A percentile compares a stretch with the other conserved stretches of the same genome.
These are phyloP conservation scores for Pleurotus citrinopileatus DNA, from an alignment of 768 basidiomycete genomes.

Conservation along the genomic window DNA sequence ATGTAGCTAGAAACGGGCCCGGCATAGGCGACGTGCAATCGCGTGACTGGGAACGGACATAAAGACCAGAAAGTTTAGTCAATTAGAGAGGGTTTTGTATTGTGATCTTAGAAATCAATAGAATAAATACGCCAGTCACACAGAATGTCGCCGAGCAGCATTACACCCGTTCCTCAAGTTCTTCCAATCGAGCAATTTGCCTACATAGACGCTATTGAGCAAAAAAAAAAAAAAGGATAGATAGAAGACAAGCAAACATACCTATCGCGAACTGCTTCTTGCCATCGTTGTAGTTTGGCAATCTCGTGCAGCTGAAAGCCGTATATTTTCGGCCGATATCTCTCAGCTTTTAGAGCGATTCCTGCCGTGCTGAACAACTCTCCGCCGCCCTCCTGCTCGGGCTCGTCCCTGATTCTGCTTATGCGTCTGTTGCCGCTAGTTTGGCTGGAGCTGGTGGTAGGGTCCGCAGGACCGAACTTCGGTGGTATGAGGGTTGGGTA, in stretches of 20 bases:
- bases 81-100: background rate
- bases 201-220: conserved; percentile 19
- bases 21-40: too few species aligned
- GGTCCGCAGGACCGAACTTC: conserved; percentile 54
- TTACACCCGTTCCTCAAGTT: conserved; percentile 29
- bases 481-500: conserved; percentile 91
- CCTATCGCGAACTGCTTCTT: conserved; percentile 90
- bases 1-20: too few species aligned
- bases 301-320: conserved; percentile 96
- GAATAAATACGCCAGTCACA: conserved; percentile 79
- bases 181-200: conserved; percentile 51
- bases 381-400: conserved; percentile 59
- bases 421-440: conserved; percentile 28
- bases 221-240: conserved; percentile 8
- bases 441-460: conserved; percentile 23
- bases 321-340: conserved; percentile 92
- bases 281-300: conserved; percentile 93
- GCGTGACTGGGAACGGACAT: background rate
- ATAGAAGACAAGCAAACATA: conserved; percentile 29
- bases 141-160: conserved; percentile 42
- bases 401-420: conserved; percentile 44
- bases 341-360: conserved; percentile 85
- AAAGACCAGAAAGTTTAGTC: background rate
- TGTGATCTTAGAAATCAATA: conserved; percentile 30
- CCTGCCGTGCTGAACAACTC: conserved; percentile 75